These are phyloP conservation scores for Pecoramyces ruminantium DNA, from an alignment of 192 early-diverging fungal genomes.

Conservation along the genomic window DNA sequence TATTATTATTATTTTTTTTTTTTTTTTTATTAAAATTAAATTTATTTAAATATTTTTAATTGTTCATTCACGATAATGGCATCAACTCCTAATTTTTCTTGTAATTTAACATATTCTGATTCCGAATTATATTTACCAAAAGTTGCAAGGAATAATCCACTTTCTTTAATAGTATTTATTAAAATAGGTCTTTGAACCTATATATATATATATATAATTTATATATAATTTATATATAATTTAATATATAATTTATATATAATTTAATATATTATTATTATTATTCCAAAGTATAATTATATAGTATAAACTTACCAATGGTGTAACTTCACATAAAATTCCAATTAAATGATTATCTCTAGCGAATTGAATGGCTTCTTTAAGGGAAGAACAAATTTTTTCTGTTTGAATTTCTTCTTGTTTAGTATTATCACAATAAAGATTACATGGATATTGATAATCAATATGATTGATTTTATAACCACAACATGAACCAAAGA, in stretches of 20 bases:
- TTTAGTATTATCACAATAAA: background rate
- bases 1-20: too few relatives aligned
- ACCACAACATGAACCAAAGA: slow-evolving; percentile 76
- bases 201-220: too few relatives aligned
- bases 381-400: slow-evolving; percentile 46
- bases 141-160: slow-evolving; percentile 77
- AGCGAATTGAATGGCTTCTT: slow-evolving; percentile 87
- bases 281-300: too few relatives aligned
- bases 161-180: slow-evolving; percentile 82
- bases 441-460: background rate
- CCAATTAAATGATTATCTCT: slow-evolving; percentile 84
- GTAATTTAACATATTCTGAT: slow-evolving; percentile 38
- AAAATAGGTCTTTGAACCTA: slow-evolving; percentile 81
- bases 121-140: slow-evolving; percentile 68
- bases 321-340: slow-evolving; percentile 74
- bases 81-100: slow-evolving; percentile 76
- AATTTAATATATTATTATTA: too few relatives aligned
- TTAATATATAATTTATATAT: too few relatives aligned
- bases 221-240: too few relatives aligned
- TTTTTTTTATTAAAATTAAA: too few relatives aligned
- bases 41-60: too few relatives aligned
- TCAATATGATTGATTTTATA: slow-evolving; percentile 17
- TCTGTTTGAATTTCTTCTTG: slow-evolving; percentile 11
- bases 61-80: slow-evolving; percentile 54
- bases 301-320: slow-evolving; percentile 42